Base-by-base conservation (phyloP, 345 rosid genomes). In the Eucalyptus sp. region DNA sequence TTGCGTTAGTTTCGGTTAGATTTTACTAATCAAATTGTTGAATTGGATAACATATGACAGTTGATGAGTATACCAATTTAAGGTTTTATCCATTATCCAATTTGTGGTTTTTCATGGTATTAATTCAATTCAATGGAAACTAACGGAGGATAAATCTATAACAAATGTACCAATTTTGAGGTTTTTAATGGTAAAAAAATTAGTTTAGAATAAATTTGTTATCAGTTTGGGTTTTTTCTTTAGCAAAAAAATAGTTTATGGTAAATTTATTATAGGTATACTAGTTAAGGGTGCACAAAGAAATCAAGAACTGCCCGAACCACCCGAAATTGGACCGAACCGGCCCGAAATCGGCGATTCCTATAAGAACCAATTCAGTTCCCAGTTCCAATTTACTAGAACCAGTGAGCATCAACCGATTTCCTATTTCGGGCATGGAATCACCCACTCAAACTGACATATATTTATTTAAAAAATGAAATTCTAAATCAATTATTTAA, bases 351-450 rank as follows among this genome's bases (percentile, higher is more conserved):
- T 51, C 0, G 3, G 1, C 1, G 1, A 1, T 52, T 52, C 56
- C 4, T 52, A 0, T 52, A 52, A 0, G 4, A 18, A 7, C 0
- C 22, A 0, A 0, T 52, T 1, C 1, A 0, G 0, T 52, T 3
- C 24, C 58, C 4, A 18, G 0, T 52, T 52, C 56, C 24, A 7
- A 52, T 52, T 52, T 52, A 4, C 2, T 52, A 18, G 10, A 52
- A 52, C 0, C 0, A 0, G 1, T 52, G 58, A 52, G 0, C 18
- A 18, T 7, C 0, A 7, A 2, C 1, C 10, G 1, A 52, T 52
- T 52, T 52, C 5, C 1, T 3, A 0, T 52, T 52, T 2, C 0
- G 0, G 2, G 4, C 4, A 1, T 52, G 24, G 9, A 52, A 52
- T 8, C 4, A 1, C 56, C 25, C 25, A 20, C 58, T 9, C 5